Conservation (phyloP, 345 rosid genomes). For the Cardamine resedifolia region DNA sequence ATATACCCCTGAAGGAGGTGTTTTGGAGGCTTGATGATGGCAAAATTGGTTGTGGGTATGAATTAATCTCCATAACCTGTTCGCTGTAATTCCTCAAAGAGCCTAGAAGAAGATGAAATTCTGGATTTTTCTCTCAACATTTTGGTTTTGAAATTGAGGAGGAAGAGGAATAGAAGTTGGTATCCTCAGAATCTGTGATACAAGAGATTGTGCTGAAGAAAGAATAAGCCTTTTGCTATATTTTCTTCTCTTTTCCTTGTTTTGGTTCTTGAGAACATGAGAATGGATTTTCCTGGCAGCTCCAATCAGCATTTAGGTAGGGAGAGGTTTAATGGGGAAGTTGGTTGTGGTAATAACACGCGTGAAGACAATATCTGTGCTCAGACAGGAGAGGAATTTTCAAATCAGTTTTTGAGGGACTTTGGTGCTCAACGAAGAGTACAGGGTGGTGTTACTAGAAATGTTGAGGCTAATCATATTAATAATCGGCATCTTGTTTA, state of each 20-base stretch:
- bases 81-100: constrained; percentile 23
- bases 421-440: constrained; percentile 44
- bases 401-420: constrained; percentile 59
- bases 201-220: constrained; percentile 20
- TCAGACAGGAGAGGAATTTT: constrained; percentile 90
- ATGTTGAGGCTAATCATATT: constrained; percentile 23
- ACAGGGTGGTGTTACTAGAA: constrained; percentile 8
- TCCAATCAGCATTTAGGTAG: constrained; percentile 40
- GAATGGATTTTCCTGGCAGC: constrained; percentile 47
- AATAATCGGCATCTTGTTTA: constrained; percentile 40
- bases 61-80: constrained; percentile 26
- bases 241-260: background rate
- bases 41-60: constrained; percentile 14
- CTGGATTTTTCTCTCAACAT: too few species aligned
- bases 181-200: constrained; percentile 1
- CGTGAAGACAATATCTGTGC: constrained; percentile 44
- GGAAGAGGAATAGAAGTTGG: background rate
- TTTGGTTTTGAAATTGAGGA: background rate
- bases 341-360: constrained; percentile 22
- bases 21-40: too few species aligned
- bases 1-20: constrained; percentile 9
- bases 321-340: constrained; percentile 27
- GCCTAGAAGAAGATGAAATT: background rate
- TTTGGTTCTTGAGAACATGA: constrained; percentile 43
- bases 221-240: background rate